These are phyloP conservation scores for Bruguiera sexangula DNA, from an alignment of 345 rosid genomes.

Conservation along the genomic window DNA sequence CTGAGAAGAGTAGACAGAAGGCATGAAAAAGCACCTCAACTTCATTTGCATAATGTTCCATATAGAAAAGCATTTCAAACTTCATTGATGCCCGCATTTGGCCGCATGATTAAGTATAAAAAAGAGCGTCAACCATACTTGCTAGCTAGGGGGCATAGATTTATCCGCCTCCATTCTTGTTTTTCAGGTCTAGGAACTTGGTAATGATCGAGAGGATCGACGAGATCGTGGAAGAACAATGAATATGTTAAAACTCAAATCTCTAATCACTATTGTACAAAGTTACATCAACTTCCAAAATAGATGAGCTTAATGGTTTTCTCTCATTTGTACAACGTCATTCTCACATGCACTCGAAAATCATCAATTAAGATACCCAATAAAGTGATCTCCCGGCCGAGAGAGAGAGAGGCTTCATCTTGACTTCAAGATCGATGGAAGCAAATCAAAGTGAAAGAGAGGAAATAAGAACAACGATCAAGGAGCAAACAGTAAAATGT, in stretches of 20 bases:
- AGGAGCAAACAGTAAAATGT: conserved; percentile 20
- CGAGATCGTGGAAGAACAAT: background rate
- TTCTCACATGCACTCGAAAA: conserved; percentile 29
- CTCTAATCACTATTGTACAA: too few relatives aligned
- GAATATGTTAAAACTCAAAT: background rate
- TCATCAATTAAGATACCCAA: conserved; percentile 12
- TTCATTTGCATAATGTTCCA: background rate
- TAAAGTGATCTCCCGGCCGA: conserved; percentile 16
- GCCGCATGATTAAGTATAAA: background rate
- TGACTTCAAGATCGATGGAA: conserved; percentile 7
- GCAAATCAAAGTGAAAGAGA: conserved; percentile 4
- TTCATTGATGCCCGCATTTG: background rate
- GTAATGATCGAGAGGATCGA: conserved; percentile 7
- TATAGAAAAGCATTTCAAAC: background rate
- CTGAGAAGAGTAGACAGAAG: background rate
- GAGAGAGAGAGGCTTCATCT: conserved; percentile 16
- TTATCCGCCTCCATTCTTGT: conserved; percentile 2
- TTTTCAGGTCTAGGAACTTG: conserved; percentile 7
- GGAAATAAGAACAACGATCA: conserved; percentile 16
- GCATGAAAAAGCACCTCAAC: background rate
- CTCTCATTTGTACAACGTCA: conserved; percentile 10
- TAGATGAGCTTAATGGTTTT: conserved; percentile 4
- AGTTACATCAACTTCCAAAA: background rate
- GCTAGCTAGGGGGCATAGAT: conserved; percentile 1
- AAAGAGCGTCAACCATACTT: background rate